Evolutionary conservation across 1,284 basidiomycete species (phyloP), one percentile per base, ranked within the genome.

Genomic region (Phellinidium pouzarii): DNA sequence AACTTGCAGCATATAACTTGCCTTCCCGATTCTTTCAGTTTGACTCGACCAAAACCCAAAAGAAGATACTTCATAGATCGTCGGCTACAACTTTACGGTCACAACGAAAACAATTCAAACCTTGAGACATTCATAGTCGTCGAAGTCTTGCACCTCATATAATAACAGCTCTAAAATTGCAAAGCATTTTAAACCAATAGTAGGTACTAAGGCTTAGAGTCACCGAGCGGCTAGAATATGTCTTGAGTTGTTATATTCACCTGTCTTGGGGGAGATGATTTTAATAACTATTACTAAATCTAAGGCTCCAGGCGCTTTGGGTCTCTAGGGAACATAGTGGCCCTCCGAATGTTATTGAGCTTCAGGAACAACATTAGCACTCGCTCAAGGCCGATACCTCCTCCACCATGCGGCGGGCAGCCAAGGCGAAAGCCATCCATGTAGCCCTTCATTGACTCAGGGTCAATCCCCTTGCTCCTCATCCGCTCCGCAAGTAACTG

Each of bases 291-390:
- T n/a, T n/a, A n/a, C n/a, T n/a, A n/a, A n/a, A n/a, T n/a, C 31
- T 34, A 34, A 34, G 86, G 86, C 60, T 87, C 85, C 56, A 89
- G 70, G 54, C 86, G 76, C 69, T 87, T 89, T 55, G 93, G 93
- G 73, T 95, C 93, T 65, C 93, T 83, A 23, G 96, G 96, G 85
- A 99, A 99, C 66, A 98, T 71, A 46, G 87, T 91, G 20, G 93
- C 93, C 49, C 94, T 78, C 54, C 95, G 81, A 64, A 99, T 96
- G 76, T 99, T 98, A 73, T 89, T 91, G 59, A 96, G 77, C 71
- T 93, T 93, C 66, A 95, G 73, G 78, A 92, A 97, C 59, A 97
- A 73, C 92, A 96, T 94, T 63, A 98, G 72, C 44, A 99, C 94
- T 56, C 95, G 87, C 74, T 99, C 95, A 53, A 99, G 77, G 56